Conservation (phyloP, 306 rosid genomes). For the Lupinus albus region DNA sequence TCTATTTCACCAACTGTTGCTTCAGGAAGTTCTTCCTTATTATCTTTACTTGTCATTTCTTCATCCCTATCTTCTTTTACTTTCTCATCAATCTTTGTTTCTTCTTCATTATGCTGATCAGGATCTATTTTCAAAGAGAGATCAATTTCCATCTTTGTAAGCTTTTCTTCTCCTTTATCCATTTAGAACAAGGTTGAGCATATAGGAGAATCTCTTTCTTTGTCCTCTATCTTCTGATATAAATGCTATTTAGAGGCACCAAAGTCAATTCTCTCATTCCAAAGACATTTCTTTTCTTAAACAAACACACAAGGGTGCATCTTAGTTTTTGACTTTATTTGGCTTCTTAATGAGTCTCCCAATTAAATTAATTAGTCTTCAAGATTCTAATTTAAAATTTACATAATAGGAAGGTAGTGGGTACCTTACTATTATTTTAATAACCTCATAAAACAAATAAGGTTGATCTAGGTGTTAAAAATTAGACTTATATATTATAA, state of each 20-base stretch:
- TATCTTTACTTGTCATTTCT: slow-evolving; percentile 8
- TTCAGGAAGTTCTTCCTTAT: slow-evolving; percentile 48
- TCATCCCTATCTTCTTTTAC: slow-evolving; percentile 5
- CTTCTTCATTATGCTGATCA: slow-evolving; percentile 32
- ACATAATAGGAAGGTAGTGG: slow-evolving; percentile 19
- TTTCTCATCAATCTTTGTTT: slow-evolving; percentile 37
- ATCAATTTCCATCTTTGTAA: slow-evolving; percentile 61
- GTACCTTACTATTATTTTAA: background rate
- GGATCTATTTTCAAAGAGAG: slow-evolving; percentile 69
- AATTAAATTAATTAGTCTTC: slow-evolving; percentile 46
- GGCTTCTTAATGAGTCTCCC: slow-evolving; percentile 46
- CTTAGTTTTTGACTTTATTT: slow-evolving; percentile 79
- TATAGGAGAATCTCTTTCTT: slow-evolving; percentile 39
- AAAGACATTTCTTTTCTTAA: slow-evolving; percentile 55
- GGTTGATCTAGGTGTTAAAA: too few species aligned
- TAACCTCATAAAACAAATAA: too few species aligned
- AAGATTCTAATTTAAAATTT: slow-evolving; percentile 31
- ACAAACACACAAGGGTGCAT: slow-evolving; percentile 69
- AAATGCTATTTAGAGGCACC: slow-evolving; percentile 80
- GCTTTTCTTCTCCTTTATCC: slow-evolving; percentile 44
- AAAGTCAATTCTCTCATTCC: slow-evolving; percentile 84
- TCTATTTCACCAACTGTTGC: slow-evolving; percentile 56
- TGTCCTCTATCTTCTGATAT: slow-evolving; percentile 39
- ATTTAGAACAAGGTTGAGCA: slow-evolving; percentile 48
- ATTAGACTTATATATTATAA: background rate